Evolutionary conservation across 163 green algal species (phyloP), one percentile per base, ranked within the genome.

Genomic region (Chlamydomonas reinhardtii): DNA sequence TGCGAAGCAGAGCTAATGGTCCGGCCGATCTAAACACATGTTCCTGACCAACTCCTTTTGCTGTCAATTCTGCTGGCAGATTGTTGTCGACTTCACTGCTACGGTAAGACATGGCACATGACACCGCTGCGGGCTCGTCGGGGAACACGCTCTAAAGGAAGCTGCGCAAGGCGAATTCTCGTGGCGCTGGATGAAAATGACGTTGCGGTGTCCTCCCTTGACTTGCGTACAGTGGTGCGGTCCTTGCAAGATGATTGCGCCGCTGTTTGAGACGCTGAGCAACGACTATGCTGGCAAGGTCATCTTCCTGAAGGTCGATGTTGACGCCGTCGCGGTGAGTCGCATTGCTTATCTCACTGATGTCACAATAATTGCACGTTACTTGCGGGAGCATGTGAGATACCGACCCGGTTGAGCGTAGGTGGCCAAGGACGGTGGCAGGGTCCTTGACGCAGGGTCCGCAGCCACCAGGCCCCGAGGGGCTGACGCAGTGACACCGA

Each of bases 251-350:
- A 94, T 95, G 90, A 98, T 99, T 77, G 93, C 84, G 9, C 96
- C 97, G 39, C 70, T 92, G 34, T 97, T 97, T 68, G 95, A 93
- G 59, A 72, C 95, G 62, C 83, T 99, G 48, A 92, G 87, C 27
- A 62, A 66, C 54, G 88, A 88, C 2, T 73, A 97, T 56, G 94
- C 91, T 27, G 69, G 86, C 31, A 70, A 88, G 35, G 52, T 97
- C 0, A 74, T 94, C 11, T 99, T 99, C 91, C 81, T 99, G 12
- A 98, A 99, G 89, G 84, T 96, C 27, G 93, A 96, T 66, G 94
- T 96, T 2, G 94, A 96, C 56, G 86, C 82, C 17, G 88, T 93
- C 59, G 37, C 89, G 74, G 89, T 94, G 76, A 65, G 85, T 76
- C 31, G 29, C 48, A 2, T 17, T 56, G 48, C 48, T n/a, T n/a